Evolutionary conservation across 2,329 filamentous ascomycete species (phyloP).

Genomic region (Trichoderma atrobrunneum): DNA sequence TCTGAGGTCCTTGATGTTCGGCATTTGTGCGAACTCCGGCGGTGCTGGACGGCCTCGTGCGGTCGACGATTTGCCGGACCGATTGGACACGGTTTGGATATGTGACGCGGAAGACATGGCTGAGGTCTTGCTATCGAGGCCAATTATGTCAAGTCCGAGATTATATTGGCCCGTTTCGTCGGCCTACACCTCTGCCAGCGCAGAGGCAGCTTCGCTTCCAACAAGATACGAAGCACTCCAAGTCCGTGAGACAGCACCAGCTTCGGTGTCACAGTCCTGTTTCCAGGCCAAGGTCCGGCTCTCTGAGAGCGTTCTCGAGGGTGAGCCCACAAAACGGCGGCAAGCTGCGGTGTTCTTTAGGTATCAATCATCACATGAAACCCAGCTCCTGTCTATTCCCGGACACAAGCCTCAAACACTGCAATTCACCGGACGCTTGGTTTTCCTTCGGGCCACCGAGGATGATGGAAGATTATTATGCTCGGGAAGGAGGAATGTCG

Average conservation of each 20-base stretch:
- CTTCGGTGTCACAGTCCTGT: constrained; percentile 40
- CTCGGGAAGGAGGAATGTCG: constrained; percentile 23
- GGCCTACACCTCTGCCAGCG: neutral
- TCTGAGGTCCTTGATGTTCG: constrained; percentile 46
- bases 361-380: constrained; percentile 40
- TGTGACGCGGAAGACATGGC: constrained; percentile 54
- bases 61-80: constrained; percentile 55
- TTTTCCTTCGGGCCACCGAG: constrained; percentile 7
- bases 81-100: constrained; percentile 58
- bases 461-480: constrained; percentile 19
- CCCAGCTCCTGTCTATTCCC: constrained; percentile 32
- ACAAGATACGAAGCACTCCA: constrained; percentile 21
- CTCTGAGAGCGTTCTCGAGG: constrained; percentile 27
- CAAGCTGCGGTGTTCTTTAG: constrained; percentile 35
- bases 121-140: constrained; percentile 36
- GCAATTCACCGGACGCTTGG: constrained; percentile 24
- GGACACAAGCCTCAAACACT: constrained; percentile 23
- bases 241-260: constrained; percentile 38
- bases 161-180: constrained; percentile 13
- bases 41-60: constrained; percentile 41
- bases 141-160: neutral
- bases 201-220: constrained; percentile 16
- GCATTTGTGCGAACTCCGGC: constrained; percentile 53
- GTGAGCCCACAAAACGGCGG: constrained; percentile 28
- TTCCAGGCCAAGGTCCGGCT: constrained; percentile 31